Percentiles rank a stretch among this genome's conserved stretches.
phyloP scores from a whole-genome alignment of 345 rosid species.

The Isatis tinctoria region DNA sequence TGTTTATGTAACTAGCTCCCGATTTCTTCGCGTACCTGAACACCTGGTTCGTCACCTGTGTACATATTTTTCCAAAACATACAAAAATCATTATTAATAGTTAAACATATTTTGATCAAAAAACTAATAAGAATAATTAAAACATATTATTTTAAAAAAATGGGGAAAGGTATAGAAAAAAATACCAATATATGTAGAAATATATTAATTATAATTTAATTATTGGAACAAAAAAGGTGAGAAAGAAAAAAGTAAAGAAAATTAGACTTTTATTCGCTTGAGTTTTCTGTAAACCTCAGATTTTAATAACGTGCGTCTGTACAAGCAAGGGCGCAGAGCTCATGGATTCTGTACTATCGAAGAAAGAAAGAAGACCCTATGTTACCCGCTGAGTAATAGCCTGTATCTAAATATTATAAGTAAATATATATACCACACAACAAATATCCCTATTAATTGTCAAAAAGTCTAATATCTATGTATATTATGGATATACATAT shows the following conservation, averaged over 20 bases:
- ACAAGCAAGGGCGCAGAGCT: conserved; percentile 34
- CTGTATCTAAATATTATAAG: neutral
- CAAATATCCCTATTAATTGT: neutral
- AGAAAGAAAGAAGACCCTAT: conserved; percentile 6
- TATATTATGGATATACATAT: neutral
- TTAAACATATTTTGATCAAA: neutral
- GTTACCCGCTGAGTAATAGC: conserved; percentile 23
- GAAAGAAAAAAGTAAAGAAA: neutral
- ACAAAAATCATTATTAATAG: neutral
- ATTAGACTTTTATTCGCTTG: neutral
- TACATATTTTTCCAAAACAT: neutral
- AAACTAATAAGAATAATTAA: too few species aligned
- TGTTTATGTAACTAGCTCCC: conserved; percentile 95
- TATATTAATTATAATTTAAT: neutral
- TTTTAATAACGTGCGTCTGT: conserved; percentile 26
- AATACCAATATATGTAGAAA: neutral
- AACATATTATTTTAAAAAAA: neutral
- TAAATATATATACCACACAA: neutral
- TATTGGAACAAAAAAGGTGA: neutral
- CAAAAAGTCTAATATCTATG: neutral
- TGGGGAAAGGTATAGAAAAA: neutral
- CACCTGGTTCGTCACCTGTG: conserved; percentile 93
- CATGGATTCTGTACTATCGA: conserved; percentile 36
- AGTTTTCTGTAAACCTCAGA: conserved; percentile 7
- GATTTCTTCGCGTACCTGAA: conserved; percentile 90